Evolutionary conservation across 805 yeast genomes (phyloP), one percentile per base, ranked within the genome.

Genomic region (Lipomyces chichibuensis): DNA sequence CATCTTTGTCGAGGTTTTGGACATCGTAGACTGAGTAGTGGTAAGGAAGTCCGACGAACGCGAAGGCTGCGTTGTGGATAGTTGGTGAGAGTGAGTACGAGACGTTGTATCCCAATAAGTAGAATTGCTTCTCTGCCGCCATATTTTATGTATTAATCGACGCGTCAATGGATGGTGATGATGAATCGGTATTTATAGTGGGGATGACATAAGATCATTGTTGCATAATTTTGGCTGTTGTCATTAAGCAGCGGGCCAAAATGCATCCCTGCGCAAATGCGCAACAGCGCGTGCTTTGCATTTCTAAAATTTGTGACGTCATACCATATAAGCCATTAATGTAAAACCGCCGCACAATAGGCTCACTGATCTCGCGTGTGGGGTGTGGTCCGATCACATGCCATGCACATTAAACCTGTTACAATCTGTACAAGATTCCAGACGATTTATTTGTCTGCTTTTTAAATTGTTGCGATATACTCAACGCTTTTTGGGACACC

Each of bases 11-110:
- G 33, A 67, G 62, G 17, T 33, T 11, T 32, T 59, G 52, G 23
- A 62, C 62, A 57, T 71, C 73, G 63, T 17, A 58, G 35, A 70
- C 49, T 17, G 79, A 84, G 75, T 93, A 92, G 3, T 74, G 72
- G 77, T 92, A 87, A 14, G 97, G 97, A 73, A 95, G 82, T 5
- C 92, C 92, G 66, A 92, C 82, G n/a, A 83, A 79, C 65, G 85
- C 75, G 80, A 89, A 95, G 35, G 89, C 92, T 2, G 96, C 84
- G 74, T 88, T 88, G 79, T 95, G 99, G 72, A 95, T 82, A 20
- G 84, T 80, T 55, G 99, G 99, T 1, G 98, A 92, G 77, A 92
- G 86, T 1, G 98, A 92, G 77, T 93, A 97, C 8, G 85, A 49
- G 59, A 73, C 67, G 51, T 71, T 70, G 55, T 52, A 57, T 2